Conservation (phyloP, 164 flowering plant genomes). For the Akebia trifoliata region DNA sequence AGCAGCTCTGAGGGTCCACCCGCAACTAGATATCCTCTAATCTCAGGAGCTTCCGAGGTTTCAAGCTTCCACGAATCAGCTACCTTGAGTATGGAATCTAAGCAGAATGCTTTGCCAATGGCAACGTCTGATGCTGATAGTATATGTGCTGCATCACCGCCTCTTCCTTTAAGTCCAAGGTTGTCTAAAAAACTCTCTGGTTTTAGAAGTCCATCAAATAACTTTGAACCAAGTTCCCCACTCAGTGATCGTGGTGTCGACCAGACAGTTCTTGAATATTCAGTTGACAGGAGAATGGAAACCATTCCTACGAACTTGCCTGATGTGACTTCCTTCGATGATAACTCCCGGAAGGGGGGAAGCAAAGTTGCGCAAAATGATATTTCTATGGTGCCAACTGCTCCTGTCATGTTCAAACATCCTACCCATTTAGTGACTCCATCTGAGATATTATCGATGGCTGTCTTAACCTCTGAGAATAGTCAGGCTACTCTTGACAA, state of each 20-base stretch:
- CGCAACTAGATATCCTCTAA: slow-evolving; percentile 24
- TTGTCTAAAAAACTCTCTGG: slow-evolving; percentile 56
- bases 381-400: slow-evolving; percentile 29
- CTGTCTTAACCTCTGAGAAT: slow-evolving; percentile 53
- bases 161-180: slow-evolving; percentile 65
- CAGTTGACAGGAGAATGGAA: slow-evolving; percentile 58
- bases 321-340: slow-evolving; percentile 37
- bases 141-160: slow-evolving; percentile 39
- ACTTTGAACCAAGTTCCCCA: slow-evolving; percentile 43
- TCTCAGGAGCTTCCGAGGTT: slow-evolving; percentile 33
- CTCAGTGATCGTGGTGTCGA: slow-evolving; percentile 38
- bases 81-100: slow-evolving; percentile 32
- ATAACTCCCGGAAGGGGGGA: slow-evolving; percentile 40
- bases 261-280: slow-evolving; percentile 44
- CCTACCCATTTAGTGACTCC: slow-evolving; percentile 92
- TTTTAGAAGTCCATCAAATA: slow-evolving; percentile 37
- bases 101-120: slow-evolving; percentile 24
- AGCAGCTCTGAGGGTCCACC: slow-evolving; percentile 32
- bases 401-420: slow-evolving; percentile 51
- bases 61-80: slow-evolving; percentile 26
- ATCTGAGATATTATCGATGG: slow-evolving; percentile 62
- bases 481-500: slow-evolving; percentile 39
- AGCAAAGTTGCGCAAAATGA: slow-evolving; percentile 42
- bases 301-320: slow-evolving; percentile 28
- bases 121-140: slow-evolving; percentile 34